Conservation (phyloP, 345 rosid genomes). For the Gossypium australe region DNA sequence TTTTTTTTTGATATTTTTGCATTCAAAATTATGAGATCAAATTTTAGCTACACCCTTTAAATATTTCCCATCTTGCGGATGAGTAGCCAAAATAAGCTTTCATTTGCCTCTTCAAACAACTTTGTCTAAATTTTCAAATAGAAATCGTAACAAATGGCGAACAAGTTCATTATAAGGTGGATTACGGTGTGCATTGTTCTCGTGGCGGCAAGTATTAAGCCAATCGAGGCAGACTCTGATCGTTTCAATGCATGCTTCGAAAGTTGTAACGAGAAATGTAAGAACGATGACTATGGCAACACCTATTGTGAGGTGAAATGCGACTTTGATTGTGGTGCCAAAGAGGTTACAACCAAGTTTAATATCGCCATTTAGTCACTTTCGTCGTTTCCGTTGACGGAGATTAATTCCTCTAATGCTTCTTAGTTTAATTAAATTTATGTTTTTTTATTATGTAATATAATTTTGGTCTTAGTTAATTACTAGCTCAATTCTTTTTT, state of each 20-base stretch:
- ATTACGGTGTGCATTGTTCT: not conserved
- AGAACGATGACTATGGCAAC: not conserved
- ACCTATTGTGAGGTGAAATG: constrained; percentile 6
- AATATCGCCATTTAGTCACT: not conserved
- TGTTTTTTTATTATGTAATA: no score
- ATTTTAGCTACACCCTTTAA: not conserved
- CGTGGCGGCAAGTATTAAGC: not conserved
- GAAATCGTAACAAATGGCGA: not conserved
- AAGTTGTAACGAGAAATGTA: not conserved
- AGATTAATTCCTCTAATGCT: no score
- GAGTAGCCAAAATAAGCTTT: not conserved
- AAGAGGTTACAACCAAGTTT: not conserved
- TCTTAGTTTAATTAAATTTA: no score
- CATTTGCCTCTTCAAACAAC: not conserved
- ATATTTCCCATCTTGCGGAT: not conserved
- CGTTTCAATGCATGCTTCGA: not conserved
- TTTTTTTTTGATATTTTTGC: no score
- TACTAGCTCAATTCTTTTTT: no score
- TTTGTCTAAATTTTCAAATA: no score
- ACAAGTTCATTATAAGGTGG: constrained; percentile 24
- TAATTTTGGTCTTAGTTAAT: no score
- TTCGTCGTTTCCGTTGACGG: no score
- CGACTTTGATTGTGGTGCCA: not conserved
- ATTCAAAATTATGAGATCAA: no score
- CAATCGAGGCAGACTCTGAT: not conserved